A percentile compares a stretch with the other conserved stretches of the same genome.
Evolutionary conservation across 441 rosid genomes (phyloP).

Genomic region (Erodium trifolium): DNA sequence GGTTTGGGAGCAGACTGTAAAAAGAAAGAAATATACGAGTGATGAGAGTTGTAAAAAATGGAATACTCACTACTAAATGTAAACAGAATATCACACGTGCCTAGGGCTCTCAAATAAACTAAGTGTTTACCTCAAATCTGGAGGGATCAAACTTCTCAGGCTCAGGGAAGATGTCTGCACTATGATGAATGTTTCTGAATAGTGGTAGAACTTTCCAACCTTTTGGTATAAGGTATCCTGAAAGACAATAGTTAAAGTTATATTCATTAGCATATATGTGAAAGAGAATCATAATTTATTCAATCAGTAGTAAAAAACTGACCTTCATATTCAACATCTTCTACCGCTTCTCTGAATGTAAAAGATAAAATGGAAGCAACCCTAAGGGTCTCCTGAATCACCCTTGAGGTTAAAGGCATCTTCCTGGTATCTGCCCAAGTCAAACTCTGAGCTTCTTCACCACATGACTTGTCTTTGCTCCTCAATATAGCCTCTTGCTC

Average conservation of each 20-base stretch:
- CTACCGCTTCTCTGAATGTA: conserved; percentile 93
- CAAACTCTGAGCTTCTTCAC: conserved; percentile 30
- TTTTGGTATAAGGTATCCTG: conserved; percentile 88
- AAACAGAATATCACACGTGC: background rate
- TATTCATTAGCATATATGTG: background rate
- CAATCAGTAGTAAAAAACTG: conserved; percentile 9
- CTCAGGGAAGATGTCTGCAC: conserved; percentile 57
- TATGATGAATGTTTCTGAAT: conserved; percentile 90
- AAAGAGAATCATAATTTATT: background rate
- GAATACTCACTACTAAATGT: background rate
- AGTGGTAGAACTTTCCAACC: conserved; percentile 97
- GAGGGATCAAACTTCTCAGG: conserved; percentile 89
- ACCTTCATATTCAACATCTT: conserved; percentile 91
- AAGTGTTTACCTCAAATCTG: conserved; percentile 62
- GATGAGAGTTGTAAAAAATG: background rate
- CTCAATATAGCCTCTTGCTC: conserved; percentile 66
- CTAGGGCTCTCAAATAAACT: background rate
- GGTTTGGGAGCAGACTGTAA: conserved; percentile 76
- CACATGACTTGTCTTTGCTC: conserved; percentile 29
- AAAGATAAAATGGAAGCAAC: conserved; percentile 86
- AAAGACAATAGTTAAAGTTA: background rate
- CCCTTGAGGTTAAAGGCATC: conserved; percentile 81
- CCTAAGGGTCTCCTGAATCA: conserved; percentile 83
- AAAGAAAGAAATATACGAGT: background rate
- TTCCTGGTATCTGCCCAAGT: conserved; percentile 74